Percentiles rank a stretch among this genome's conserved stretches.
These are phyloP conservation scores for Irpex lacteus DNA, from an alignment of 1,284 basidiomycete genomes.

Conservation along the genomic window DNA sequence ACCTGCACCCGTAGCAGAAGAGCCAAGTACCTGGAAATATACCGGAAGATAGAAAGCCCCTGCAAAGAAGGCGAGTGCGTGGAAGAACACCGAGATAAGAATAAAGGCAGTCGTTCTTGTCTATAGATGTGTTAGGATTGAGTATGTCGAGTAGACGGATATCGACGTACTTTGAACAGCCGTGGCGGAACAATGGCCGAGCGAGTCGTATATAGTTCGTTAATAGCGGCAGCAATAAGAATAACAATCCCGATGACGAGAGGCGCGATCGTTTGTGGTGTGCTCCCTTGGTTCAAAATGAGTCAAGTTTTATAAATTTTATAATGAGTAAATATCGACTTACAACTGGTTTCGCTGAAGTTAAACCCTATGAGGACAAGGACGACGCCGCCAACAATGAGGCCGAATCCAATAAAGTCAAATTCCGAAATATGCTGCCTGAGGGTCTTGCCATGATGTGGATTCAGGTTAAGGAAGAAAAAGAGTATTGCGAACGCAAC, in stretches of 20 bases:
- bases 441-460: conserved; percentile 56
- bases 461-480: conserved; percentile 83
- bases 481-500: conserved; percentile 71
- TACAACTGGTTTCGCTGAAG: conserved; percentile 66
- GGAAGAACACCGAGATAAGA: conserved; percentile 61
- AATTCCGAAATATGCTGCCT: conserved; percentile 63
- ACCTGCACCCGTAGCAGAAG: conserved; percentile 73
- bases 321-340: conserved; percentile 20
- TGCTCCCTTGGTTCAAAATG: conserved; percentile 26
- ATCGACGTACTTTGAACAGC: conserved; percentile 60
- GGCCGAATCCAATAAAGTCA: conserved; percentile 72
- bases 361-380: conserved; percentile 84
- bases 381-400: conserved; percentile 73
- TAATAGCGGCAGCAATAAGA: conserved; percentile 55
- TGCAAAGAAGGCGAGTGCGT: conserved; percentile 66
- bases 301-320: not conserved
- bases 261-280: conserved; percentile 65
- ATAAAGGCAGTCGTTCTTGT: conserved; percentile 74
- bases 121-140: conserved; percentile 28
- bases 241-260: conserved; percentile 67
- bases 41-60: conserved; percentile 73
- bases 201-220: conserved; percentile 70
- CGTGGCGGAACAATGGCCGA: conserved; percentile 81
- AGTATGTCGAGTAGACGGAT: not conserved
- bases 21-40: conserved; percentile 78